Evolutionary conservation across 2,329 filamentous ascomycete genomes (phyloP).

Genomic region (Incumbomyces lentus): DNA sequence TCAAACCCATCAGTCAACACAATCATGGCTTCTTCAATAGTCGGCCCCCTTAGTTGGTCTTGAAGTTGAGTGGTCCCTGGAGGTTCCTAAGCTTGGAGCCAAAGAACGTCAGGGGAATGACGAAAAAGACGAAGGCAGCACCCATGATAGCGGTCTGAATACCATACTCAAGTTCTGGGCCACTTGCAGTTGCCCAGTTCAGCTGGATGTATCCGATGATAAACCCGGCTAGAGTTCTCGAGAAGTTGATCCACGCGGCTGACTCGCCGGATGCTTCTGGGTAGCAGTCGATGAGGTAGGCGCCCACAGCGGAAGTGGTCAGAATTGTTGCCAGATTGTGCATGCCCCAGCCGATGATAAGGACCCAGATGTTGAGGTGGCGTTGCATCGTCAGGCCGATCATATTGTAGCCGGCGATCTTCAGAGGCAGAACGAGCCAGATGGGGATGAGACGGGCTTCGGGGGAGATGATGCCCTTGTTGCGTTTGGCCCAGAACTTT

Average conservation of each 20-base stretch:
- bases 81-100: constrained; percentile 27
- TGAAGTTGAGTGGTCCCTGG: constrained; percentile 28
- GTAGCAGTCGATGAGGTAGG: constrained; percentile 44
- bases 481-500: constrained; percentile 34
- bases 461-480: constrained; percentile 44
- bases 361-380: constrained; percentile 40
- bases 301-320: constrained; percentile 40
- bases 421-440: constrained; percentile 37
- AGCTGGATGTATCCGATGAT: constrained; percentile 34
- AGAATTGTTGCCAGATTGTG: constrained; percentile 48
- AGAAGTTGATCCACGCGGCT: constrained; percentile 41
- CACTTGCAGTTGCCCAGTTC: constrained; percentile 38
- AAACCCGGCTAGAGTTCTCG: constrained; percentile 39
- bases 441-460: constrained; percentile 44
- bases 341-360: constrained; percentile 39
- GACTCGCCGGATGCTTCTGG: constrained; percentile 43
- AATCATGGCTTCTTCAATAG: too few species aligned
- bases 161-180: constrained; percentile 34
- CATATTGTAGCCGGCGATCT: constrained; percentile 31
- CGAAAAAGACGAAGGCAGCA: constrained; percentile 26
- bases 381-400: constrained; percentile 40
- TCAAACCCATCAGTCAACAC: too few species aligned
- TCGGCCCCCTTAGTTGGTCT: constrained; percentile 7
- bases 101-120: constrained; percentile 26
- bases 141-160: constrained; percentile 35